A percentile compares a stretch with the other conserved stretches of the same genome.
These are phyloP conservation scores for Cryphonectria naterciae DNA, from an alignment of 2,329 filamentous ascomycete species.

Conservation along the genomic window DNA sequence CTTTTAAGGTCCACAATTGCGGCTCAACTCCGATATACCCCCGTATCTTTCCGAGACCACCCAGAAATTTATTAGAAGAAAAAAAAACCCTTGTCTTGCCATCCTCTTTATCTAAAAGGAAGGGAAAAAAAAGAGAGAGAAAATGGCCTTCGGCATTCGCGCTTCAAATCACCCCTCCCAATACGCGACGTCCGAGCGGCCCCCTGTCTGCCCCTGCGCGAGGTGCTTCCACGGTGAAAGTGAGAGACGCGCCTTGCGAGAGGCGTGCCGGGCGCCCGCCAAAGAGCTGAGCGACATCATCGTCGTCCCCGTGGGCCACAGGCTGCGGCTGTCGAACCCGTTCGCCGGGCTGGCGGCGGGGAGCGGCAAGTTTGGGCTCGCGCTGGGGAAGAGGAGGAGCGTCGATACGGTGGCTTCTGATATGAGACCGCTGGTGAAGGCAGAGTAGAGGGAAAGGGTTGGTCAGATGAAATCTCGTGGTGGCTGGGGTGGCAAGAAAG, in stretches of 20 bases:
- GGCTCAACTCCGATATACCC: conserved; percentile 25
- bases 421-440: conserved; percentile 8
- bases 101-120: neutral
- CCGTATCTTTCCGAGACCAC: neutral
- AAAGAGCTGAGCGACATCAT: conserved; percentile 6
- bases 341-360: conserved; percentile 6
- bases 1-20: neutral
- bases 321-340: conserved; percentile 11
- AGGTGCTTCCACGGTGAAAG: conserved; percentile 22
- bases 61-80: neutral
- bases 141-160: conserved; percentile 27
- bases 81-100: neutral
- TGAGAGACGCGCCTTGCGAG: conserved; percentile 4
- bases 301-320: neutral
- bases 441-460: neutral
- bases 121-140: neutral
- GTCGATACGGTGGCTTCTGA: conserved; percentile 20
- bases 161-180: conserved; percentile 24
- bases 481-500: neutral
- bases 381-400: conserved; percentile 13
- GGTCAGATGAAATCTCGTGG: neutral
- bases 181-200: conserved; percentile 17
- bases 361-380: conserved; percentile 11
- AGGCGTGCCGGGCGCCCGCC: conserved; percentile 22
- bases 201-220: conserved; percentile 24